Evolutionary conservation across 2,329 filamentous ascomycete species (phyloP).

Genomic region (Aspergillus sp.): DNA sequence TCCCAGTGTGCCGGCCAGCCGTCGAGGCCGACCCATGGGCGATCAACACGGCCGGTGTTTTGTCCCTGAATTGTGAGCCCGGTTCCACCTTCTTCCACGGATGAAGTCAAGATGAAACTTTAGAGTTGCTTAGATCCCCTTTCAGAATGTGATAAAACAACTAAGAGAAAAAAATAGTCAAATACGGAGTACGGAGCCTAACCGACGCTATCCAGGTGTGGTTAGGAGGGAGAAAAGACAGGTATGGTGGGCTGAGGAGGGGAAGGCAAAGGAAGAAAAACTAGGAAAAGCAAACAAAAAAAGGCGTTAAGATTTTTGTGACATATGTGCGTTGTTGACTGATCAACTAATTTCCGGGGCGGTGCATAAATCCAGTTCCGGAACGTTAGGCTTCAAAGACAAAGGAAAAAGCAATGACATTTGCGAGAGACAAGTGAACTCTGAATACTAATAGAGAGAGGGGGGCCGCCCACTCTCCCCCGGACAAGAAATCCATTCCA

Average conservation of each 20-base stretch:
- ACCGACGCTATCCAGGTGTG: constrained; percentile 2
- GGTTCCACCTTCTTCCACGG: constrained; percentile 4
- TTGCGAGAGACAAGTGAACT: neutral
- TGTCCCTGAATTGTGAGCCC: constrained; percentile 10
- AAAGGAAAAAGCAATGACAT: neutral
- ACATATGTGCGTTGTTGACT: constrained; percentile 10
- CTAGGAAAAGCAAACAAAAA: neutral
- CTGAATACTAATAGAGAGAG: neutral
- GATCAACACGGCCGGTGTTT: constrained; percentile 22
- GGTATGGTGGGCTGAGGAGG: neutral
- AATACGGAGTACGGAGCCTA: neutral
- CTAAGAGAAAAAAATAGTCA: neutral
- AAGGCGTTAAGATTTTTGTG: constrained; percentile 8
- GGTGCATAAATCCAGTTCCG: constrained; percentile 4
- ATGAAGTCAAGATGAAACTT: constrained; percentile 13
- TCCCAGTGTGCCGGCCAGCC: neutral
- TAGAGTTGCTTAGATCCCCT: constrained; percentile 3
- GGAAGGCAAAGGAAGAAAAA: neutral
- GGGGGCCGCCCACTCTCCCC: neutral
- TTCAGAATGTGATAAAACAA: neutral
- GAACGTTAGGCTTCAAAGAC: neutral
- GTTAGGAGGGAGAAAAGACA: neutral
- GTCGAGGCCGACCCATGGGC: constrained; percentile 20
- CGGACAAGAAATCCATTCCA: neutral
- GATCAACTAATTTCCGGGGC: constrained; percentile 3